Evolutionary conservation across 2,329 filamentous ascomycete species (phyloP), one percentile per base, ranked within the genome.

Genomic region (Pseudocercospora fijiensis): DNA sequence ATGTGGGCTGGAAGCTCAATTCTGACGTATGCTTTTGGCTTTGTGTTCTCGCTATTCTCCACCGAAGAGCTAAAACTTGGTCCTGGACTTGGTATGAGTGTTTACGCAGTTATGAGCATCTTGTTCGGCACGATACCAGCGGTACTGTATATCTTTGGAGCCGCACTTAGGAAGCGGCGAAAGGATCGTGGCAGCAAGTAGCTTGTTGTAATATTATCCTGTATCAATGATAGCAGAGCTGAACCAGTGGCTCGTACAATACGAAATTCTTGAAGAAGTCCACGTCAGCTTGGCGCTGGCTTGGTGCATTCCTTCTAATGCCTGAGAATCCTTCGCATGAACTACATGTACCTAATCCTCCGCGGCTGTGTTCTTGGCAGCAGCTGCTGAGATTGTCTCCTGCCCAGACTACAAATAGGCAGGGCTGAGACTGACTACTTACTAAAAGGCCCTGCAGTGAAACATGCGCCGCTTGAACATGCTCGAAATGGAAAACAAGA

Each of bases 11-110:
- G 86, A 1, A 87, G 86, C 63, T 80, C 81, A 1, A 75, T 88
- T 18, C 76, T 84, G 1, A 76, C 85, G 27, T 88, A 87, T 65
- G 72, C 75, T 0, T 78, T 87, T 8, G 83, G 83, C 0, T 83
- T 81, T 1, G 82, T 78, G 0, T 88, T 89, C 61, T 86, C 86
- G 0, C 72, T 88, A 0, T 88, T 88, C 65, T 83, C 84, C 0
- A 74, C 87, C 0, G 84, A 62, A 11, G 65, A 80, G 72, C 78
- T 78, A 52, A 59, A 69, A 1, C 65, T 81, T 5, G 78, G 76
- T 0, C 71, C 78, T 11, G 74, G 74, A 18, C 77, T 76, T 72
- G 79, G 77, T 0, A 75, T 71, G 2, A 76, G 72, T 30, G 57
- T 80, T 8, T 72, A 80, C 41, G 78, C 71, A 0, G 77, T 79